Evolutionary conservation across 1,139 yeast species (phyloP).

Genomic region (Kluyveromyces sp.): DNA sequence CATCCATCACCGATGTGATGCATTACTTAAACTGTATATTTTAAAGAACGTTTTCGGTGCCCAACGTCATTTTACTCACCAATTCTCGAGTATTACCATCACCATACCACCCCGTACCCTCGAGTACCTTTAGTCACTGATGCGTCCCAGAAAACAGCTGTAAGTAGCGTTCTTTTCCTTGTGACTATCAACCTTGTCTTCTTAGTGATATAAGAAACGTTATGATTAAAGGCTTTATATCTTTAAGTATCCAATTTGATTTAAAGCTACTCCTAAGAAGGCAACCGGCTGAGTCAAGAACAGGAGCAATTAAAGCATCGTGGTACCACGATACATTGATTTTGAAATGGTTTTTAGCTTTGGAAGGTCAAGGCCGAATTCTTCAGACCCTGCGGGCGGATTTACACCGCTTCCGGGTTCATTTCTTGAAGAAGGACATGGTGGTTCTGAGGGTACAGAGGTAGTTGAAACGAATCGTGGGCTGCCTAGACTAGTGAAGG

Average conservation of each 20-base stretch:
- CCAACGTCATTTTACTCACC: too few species aligned
- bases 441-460: background rate
- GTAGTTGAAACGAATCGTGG: background rate
- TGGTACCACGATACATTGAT: background rate
- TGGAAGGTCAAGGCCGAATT: background rate
- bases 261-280: background rate
- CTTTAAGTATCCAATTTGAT: too few species aligned
- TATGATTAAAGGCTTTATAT: too few species aligned
- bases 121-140: too few species aligned
- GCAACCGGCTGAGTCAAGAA: too few species aligned
- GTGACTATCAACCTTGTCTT: too few species aligned
- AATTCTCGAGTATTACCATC: too few species aligned
- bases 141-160: too few species aligned
- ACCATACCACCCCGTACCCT: too few species aligned
- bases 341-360: background rate
- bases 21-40: background rate
- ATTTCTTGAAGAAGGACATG: constrained; percentile 8
- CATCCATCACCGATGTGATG: too few species aligned
- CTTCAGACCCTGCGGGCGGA: background rate
- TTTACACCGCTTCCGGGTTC: constrained; percentile 18
- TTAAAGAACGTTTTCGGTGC: background rate
- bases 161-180: background rate
- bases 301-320: background rate
- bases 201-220: too few species aligned
- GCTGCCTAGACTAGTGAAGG: constrained; percentile 7